Evolutionary conservation across 2,329 filamentous ascomycete genomes (phyloP), one percentile per base, ranked within the genome.

Genomic region (Didymellaceae sp.): DNA sequence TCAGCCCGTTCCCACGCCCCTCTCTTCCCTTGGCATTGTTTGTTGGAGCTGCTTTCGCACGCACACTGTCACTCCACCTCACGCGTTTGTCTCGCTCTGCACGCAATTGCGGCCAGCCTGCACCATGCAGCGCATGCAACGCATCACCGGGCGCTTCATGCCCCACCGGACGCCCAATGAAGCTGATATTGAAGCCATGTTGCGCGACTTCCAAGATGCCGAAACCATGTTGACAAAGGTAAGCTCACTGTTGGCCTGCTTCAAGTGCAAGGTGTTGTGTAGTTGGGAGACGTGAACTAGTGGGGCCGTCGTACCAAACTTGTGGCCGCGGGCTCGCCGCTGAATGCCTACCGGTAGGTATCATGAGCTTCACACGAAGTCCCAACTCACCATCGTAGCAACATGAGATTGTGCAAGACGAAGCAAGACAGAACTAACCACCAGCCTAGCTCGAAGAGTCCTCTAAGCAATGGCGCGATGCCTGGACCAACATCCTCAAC

Each of bases 141-240:
- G 89, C 57, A 85, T 87, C 66, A 87, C 92, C 61, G 89, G 88
- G 54, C 86, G 83, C 73, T 83, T 92, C 67, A 81, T 85, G 74
- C 85, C 83, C 66, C n/a, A n/a, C n/a, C 82, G 86, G 55, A 85
- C 86, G 18, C 88, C 87, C 48, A 88, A 94, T 72, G 87, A 90
- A 68, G 86, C 86, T 58, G 87, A 90, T 67, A 86, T 93, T 35
- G 86, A 86, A 9, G 81, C 87, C 34, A 78, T 94, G 45, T 77
- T 95, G 48, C 86, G 84, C 62, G 90, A 94, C 66, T 94, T 91
- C 68, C 87, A 91, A 61, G 86, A 92, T 72, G 88, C 87, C 20
- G 88, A 94, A 71, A 83, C 83, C 59, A 82, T 92, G 68, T 80
- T 94, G 57, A 81, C 83, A 58, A 86, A 85, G 79, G 89, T 91